These are phyloP conservation scores for Eutrema heterophyllum DNA, from an alignment of 345 rosid genomes.

Conservation along the genomic window DNA sequence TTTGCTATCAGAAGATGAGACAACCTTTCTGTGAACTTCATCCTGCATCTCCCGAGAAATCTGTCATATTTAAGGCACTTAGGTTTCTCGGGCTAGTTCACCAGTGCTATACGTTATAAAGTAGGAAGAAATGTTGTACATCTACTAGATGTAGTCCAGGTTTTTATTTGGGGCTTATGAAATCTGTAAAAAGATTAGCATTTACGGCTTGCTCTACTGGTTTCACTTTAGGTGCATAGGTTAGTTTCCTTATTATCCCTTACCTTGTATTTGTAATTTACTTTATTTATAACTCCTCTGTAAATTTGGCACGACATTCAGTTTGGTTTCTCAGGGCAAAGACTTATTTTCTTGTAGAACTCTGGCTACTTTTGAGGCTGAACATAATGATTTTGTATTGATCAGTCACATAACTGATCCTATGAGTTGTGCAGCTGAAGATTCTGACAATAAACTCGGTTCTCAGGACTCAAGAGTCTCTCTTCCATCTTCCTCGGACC, in stretches of 20 bases:
- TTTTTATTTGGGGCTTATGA: slow-evolving; percentile 17
- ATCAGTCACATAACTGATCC: neutral
- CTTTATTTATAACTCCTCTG: slow-evolving; percentile 10
- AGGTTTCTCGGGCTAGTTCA: slow-evolving; percentile 18
- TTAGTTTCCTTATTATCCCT: slow-evolving; percentile 7
- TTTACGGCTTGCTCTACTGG: slow-evolving; percentile 11
- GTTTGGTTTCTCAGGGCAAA: neutral
- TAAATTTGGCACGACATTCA: slow-evolving; percentile 13
- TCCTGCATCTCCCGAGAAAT: slow-evolving; percentile 2
- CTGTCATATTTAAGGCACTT: neutral
- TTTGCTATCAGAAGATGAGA: slow-evolving; percentile 1
- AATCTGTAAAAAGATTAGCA: slow-evolving; percentile 22
- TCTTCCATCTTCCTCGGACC: neutral
- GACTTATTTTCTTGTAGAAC: neutral
- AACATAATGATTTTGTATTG: slow-evolving; percentile 9
- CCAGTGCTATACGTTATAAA: slow-evolving; percentile 7
- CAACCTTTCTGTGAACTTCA: slow-evolving; percentile 17
- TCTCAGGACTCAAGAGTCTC: neutral
- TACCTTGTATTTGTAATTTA: slow-evolving; percentile 23
- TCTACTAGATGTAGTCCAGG: slow-evolving; percentile 20
- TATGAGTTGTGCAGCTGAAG: slow-evolving; percentile 12
- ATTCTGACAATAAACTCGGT: neutral
- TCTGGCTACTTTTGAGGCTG: neutral
- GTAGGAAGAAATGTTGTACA: slow-evolving; percentile 30
- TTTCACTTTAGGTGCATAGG: slow-evolving; percentile 19